phyloP scores from a whole-genome alignment of 2,329 filamentous ascomycete species.

The Tolypocladium pustulatum region DNA sequence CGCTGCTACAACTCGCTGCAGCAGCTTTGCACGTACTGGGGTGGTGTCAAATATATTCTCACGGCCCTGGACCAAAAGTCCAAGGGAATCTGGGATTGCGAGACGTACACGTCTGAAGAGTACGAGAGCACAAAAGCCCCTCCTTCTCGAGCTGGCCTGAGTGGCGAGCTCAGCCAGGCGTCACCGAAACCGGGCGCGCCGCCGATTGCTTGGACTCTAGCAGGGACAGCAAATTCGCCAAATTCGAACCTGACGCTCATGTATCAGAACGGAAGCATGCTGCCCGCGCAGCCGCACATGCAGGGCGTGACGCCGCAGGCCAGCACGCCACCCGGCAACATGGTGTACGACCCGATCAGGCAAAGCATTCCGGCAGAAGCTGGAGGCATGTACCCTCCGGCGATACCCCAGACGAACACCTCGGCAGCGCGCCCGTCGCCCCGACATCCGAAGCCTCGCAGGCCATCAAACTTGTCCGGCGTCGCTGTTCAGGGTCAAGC shows the following conservation, averaged over 20 bases:
- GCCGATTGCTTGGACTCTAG: slow-evolving; percentile 74
- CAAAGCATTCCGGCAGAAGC: slow-evolving; percentile 39
- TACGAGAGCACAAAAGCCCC: slow-evolving; percentile 58
- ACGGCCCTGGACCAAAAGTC: slow-evolving; percentile 80
- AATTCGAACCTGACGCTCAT: slow-evolving; percentile 75
- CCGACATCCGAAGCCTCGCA: slow-evolving; percentile 15
- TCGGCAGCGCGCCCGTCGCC: slow-evolving; percentile 37
- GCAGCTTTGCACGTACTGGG: slow-evolving; percentile 76
- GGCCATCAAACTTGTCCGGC: slow-evolving; percentile 12
- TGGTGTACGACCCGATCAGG: slow-evolving; percentile 50
- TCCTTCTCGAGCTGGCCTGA: slow-evolving; percentile 21
- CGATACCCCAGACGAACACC: slow-evolving; percentile 37
- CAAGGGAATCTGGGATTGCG: slow-evolving; percentile 73
- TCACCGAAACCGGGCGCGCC: slow-evolving; percentile 35
- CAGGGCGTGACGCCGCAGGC: slow-evolving; percentile 18
- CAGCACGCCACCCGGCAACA: slow-evolving; percentile 43
- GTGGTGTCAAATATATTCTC: slow-evolving; percentile 76
- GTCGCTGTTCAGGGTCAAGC: slow-evolving; percentile 10
- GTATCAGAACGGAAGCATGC: slow-evolving; percentile 42
- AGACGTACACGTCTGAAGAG: slow-evolving; percentile 60
- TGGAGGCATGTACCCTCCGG: slow-evolving; percentile 34
- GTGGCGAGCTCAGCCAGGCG: slow-evolving; percentile 31
- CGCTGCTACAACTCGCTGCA: slow-evolving; percentile 76
- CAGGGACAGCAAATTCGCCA: slow-evolving; percentile 76
- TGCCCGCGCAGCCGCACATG: slow-evolving; percentile 2